These are phyloP conservation scores for Penicillium pulvis DNA, from an alignment of 495 filamentous ascomycete species.

Conservation along the genomic window DNA sequence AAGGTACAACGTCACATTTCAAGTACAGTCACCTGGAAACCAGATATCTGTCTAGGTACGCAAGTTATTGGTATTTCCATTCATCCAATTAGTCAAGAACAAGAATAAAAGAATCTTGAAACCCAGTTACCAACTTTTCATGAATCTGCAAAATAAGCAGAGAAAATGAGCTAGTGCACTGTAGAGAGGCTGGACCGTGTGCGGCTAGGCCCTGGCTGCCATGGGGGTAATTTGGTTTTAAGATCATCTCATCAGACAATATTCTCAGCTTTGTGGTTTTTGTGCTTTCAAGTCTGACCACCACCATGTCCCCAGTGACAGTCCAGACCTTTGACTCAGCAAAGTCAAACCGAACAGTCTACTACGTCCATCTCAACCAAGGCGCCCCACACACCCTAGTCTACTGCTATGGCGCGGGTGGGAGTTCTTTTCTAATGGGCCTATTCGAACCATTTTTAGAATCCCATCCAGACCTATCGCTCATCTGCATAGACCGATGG, in stretches of 20 bases:
- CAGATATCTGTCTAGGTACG: too few relatives aligned
- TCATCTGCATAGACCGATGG: conserved; percentile 12
- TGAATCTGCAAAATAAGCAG: too few relatives aligned
- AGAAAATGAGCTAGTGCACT: too few relatives aligned
- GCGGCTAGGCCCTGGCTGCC: too few relatives aligned
- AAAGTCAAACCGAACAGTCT: conserved; percentile 1
- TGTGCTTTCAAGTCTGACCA: neutral
- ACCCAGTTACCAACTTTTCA: too few relatives aligned
- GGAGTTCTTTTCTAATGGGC: neutral
- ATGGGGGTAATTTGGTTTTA: neutral
- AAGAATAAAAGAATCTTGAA: too few relatives aligned
- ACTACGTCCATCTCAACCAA: conserved; percentile 8
- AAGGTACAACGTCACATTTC: too few relatives aligned
- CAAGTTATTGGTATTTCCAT: too few relatives aligned
- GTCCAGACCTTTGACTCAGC: conserved; percentile 3
- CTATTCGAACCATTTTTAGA: neutral
- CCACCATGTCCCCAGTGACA: neutral
- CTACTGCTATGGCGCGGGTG: conserved; percentile 11
- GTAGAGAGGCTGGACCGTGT: too few relatives aligned
- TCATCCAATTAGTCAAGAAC: too few relatives aligned
- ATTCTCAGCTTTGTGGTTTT: neutral
- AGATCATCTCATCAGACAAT: neutral
- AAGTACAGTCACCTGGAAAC: too few relatives aligned
- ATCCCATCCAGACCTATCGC: conserved; percentile 6
- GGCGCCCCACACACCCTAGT: conserved; percentile 7